Conservation (phyloP, 225 moss, liverwort and hornwort genomes). For the Pseudisothecium myosuroides region DNA sequence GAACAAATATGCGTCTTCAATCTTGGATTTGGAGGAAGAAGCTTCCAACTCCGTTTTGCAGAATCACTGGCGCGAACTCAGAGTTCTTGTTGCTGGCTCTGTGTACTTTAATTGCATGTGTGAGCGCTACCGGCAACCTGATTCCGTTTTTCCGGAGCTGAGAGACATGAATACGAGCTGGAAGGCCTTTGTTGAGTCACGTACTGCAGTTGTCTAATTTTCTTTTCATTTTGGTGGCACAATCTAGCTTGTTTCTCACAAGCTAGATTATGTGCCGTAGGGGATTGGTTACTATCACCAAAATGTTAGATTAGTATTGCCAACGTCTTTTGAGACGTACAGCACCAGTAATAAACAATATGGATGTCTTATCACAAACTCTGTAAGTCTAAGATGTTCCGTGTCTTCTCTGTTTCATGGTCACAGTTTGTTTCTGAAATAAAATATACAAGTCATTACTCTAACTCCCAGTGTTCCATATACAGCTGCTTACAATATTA, state of each 20-base stretch:
- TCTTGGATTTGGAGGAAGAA: not conserved
- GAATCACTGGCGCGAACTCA: not conserved
- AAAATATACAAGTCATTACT: not conserved
- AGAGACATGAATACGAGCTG: not conserved
- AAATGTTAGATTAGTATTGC: not conserved
- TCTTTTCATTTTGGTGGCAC: not conserved
- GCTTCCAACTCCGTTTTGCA: not conserved
- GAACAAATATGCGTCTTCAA: not conserved
- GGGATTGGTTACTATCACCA: not conserved
- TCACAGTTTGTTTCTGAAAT: not conserved
- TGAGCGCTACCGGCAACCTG: not conserved
- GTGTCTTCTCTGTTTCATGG: not conserved
- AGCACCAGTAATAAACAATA: not conserved
- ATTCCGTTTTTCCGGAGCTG: not conserved
- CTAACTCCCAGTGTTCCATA: not conserved
- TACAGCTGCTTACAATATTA: not conserved
- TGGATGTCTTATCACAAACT: not conserved
- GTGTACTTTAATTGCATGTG: not conserved
- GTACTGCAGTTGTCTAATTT: not conserved
- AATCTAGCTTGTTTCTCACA: not conserved
- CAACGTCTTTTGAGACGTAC: not conserved
- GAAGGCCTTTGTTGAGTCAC: not conserved
- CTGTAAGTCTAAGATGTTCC: too few species aligned
- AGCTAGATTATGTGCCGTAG: not conserved
- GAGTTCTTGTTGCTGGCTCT: not conserved